Evolutionary conservation across 2,329 filamentous ascomycete genomes (phyloP).

Genomic region (Xylaria hypoxylon): DNA sequence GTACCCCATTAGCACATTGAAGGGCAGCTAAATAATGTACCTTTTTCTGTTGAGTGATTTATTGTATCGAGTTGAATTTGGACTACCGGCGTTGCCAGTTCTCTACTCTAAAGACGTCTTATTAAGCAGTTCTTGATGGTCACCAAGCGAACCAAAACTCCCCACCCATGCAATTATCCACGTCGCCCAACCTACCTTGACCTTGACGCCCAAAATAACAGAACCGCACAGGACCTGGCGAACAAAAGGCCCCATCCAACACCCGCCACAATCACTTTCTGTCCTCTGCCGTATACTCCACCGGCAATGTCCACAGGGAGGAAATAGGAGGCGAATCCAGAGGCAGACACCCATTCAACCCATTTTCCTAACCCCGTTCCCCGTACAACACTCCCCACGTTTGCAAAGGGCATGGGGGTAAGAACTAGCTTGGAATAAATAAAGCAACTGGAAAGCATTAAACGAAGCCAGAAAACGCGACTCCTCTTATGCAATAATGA

Average conservation of each 20-base stretch:
- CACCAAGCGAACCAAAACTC: conserved; percentile 22
- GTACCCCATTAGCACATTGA: neutral
- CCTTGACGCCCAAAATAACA: conserved; percentile 13
- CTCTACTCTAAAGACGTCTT: neutral
- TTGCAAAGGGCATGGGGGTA: neutral
- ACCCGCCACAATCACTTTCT: neutral
- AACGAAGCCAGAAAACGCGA: neutral
- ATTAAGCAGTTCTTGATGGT: neutral
- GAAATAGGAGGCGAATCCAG: neutral
- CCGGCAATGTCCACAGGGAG: neutral
- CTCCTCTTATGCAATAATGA: conserved; percentile 8
- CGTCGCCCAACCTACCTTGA: neutral
- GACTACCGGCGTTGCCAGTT: neutral
- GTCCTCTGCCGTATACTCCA: neutral
- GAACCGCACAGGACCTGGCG: neutral
- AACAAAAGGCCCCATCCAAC: neutral
- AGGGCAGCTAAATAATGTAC: too few species aligned
- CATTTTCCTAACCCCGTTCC: neutral
- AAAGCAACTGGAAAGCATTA: too few species aligned
- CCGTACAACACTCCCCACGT: neutral
- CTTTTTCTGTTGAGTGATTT: too few species aligned
- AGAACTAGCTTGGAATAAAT: neutral
- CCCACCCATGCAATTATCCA: conserved; percentile 20
- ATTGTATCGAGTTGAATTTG: neutral
- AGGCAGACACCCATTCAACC: neutral